Conservation (phyloP, 768 basidiomycete species). For the Mycena polygramma region DNA sequence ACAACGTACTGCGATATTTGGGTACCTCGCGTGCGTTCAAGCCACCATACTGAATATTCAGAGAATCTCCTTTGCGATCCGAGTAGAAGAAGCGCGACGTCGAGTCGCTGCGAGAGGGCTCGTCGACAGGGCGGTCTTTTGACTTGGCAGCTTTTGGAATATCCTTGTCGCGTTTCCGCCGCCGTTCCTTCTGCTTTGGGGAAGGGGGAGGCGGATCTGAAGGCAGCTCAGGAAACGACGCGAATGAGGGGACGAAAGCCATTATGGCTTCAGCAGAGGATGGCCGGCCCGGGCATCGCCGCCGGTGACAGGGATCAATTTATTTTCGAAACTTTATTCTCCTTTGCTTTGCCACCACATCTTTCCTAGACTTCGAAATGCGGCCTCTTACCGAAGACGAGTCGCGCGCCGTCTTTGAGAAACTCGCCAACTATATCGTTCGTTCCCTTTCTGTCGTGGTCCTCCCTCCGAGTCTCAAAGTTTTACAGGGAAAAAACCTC, state of each 20-base stretch:
- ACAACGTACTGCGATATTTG: conserved; percentile 72
- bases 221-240: conserved; percentile 74
- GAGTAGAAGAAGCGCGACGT: conserved; percentile 63
- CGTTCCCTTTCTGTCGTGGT: conserved; percentile 43
- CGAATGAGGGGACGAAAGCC: conserved; percentile 62
- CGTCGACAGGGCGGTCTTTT: conserved; percentile 36
- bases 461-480: not conserved
- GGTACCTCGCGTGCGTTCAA: conserved; percentile 74
- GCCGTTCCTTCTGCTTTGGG: conserved; percentile 45
- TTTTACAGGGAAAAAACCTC: conserved; percentile 90
- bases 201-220: conserved; percentile 11
- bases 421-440: conserved; percentile 97
- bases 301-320: too few species aligned
- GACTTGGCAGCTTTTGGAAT: conserved; percentile 45
- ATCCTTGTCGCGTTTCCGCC: conserved; percentile 42
- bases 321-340: not conserved
- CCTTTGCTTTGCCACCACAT: not conserved
- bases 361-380: conserved; percentile 63
- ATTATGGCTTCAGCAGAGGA: not conserved
- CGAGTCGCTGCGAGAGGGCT: conserved; percentile 38
- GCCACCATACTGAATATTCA: conserved; percentile 78
- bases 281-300: too few species aligned
- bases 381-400: conserved; percentile 97
- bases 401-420: conserved; percentile 95
- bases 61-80: conserved; percentile 74